Conservation (phyloP, 2,329 filamentous ascomycete species). For the Trichoderma sp. region DNA sequence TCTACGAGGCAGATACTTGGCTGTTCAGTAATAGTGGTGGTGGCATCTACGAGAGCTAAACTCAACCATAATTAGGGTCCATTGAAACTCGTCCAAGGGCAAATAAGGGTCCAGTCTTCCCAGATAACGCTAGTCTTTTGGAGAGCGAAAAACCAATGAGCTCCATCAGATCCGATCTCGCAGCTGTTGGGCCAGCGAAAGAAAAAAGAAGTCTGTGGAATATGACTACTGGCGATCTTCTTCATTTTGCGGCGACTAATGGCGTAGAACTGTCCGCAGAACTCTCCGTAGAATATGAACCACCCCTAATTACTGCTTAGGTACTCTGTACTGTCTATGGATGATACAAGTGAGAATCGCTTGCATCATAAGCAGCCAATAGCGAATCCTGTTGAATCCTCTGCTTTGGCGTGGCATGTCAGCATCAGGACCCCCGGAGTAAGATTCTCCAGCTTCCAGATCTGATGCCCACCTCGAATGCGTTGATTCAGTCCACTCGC, state of each 20-base stretch:
- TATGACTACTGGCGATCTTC: not conserved
- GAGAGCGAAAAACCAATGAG: not conserved
- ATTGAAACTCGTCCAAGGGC: not conserved
- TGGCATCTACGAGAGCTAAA: not conserved
- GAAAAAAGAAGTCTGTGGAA: not conserved
- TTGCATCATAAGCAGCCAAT: constrained; percentile 2
- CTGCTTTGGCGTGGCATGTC: not conserved
- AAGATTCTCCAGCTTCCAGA: constrained; percentile 51
- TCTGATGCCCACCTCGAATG: constrained; percentile 67
- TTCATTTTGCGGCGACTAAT: not conserved
- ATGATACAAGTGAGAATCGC: not conserved
- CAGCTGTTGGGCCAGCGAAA: not conserved
- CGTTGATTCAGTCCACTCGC: constrained; percentile 49
- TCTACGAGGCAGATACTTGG: not conserved
- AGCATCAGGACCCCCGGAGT: not conserved
- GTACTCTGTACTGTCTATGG: not conserved
- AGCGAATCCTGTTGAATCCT: not conserved
- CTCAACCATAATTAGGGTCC: not conserved
- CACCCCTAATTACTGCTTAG: not conserved
- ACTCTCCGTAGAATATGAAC: not conserved
- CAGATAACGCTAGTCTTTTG: not conserved
- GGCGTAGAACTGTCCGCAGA: not conserved
- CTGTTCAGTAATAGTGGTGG: not conserved
- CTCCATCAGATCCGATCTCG: constrained; percentile 23
- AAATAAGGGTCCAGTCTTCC: constrained; percentile 1